A percentile compares a stretch with the other conserved stretches of the same genome.
Conservation (phyloP, 176 grass and related monocot genomes). For the Puya raimondii region DNA sequence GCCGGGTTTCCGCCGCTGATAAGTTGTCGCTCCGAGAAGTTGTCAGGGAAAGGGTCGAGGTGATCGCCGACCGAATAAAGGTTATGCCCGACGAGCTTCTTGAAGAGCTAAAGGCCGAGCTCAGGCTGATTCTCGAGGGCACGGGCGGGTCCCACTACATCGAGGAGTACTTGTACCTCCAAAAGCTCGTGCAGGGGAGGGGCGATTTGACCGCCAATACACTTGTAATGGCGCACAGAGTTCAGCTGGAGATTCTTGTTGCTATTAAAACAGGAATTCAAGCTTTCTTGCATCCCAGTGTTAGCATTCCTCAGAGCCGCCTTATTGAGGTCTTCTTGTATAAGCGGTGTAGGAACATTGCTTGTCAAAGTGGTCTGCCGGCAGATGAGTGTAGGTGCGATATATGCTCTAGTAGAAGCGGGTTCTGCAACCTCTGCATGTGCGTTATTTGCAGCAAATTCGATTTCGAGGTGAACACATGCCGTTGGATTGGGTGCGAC, state of each 20-base stretch:
- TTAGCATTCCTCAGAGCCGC: constrained; percentile 34
- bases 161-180: constrained; percentile 62
- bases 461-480: constrained; percentile 88
- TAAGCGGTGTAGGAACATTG: constrained; percentile 77
- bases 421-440: constrained; percentile 90
- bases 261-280: constrained; percentile 75
- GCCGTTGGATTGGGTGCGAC: constrained; percentile 87
- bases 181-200: constrained; percentile 62
- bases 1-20: constrained; percentile 16
- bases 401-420: constrained; percentile 44
- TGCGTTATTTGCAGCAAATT: constrained; percentile 80
- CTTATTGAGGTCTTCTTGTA: constrained; percentile 68
- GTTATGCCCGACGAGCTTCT: constrained; percentile 47
- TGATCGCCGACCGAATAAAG: constrained; percentile 58
- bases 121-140: constrained; percentile 60
- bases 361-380: constrained; percentile 57
- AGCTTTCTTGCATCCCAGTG: constrained; percentile 67
- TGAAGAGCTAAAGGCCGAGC: constrained; percentile 51
- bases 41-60: constrained; percentile 38
- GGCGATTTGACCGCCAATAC: constrained; percentile 35
- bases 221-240: constrained; percentile 48
- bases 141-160: constrained; percentile 38
- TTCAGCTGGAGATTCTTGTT: constrained; percentile 74
- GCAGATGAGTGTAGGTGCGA: constrained; percentile 57
- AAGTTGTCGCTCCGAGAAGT: constrained; percentile 59